Conservation (phyloP, 2,329 filamentous ascomycete genomes). For the Fusarium ambrosium region DNA sequence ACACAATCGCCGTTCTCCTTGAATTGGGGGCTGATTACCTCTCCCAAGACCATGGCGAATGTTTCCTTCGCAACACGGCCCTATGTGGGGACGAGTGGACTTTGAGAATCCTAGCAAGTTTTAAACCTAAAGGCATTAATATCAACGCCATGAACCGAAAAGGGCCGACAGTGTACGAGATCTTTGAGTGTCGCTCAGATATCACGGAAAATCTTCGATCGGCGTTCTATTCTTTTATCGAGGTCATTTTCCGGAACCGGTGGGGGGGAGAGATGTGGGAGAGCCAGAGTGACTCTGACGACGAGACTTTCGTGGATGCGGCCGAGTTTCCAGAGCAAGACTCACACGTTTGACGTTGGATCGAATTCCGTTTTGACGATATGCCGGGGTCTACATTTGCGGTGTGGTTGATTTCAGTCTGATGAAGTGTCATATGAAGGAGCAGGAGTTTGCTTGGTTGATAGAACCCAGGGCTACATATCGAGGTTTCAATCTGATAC, state of each 20-base stretch:
- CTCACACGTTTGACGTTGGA: neutral
- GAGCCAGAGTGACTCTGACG: too few relatives aligned
- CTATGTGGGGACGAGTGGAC: neutral
- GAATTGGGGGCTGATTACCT: neutral
- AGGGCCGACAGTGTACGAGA: neutral
- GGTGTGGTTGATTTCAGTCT: neutral
- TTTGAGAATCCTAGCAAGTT: neutral
- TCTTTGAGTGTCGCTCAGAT: neutral
- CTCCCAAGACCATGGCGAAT: too few relatives aligned
- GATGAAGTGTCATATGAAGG: neutral
- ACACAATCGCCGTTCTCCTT: neutral
- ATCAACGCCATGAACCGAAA: neutral
- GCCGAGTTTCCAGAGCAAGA: neutral
- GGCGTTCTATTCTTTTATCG: neutral
- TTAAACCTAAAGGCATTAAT: neutral
- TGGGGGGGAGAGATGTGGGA: neutral
- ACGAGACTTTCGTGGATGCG: neutral
- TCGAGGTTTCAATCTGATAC: neutral
- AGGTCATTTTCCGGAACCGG: neutral
- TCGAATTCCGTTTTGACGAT: fast-evolving
- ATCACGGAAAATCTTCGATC: neutral
- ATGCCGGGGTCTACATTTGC: neutral
- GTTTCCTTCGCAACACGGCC: fast-evolving
- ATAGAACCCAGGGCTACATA: neutral
- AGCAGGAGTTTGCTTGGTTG: neutral